These are phyloP conservation scores for Sorghum bicolor DNA, from an alignment of 176 grass and related monocot genomes.

Conservation along the genomic window DNA sequence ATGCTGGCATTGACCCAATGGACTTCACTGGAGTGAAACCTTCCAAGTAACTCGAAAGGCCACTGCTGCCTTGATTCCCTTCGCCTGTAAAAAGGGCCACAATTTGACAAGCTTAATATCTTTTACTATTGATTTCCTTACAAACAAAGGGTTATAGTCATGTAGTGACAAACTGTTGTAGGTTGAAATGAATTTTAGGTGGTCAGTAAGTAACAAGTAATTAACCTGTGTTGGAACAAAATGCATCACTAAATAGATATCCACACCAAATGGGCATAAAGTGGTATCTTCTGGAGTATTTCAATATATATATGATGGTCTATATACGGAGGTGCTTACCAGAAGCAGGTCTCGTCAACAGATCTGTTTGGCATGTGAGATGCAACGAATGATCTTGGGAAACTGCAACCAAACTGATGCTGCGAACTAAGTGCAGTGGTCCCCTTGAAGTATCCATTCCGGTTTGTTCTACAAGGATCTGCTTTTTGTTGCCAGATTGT, in stretches of 20 bases:
- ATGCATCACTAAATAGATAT: background rate
- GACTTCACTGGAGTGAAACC: conserved; percentile 85
- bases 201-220: background rate
- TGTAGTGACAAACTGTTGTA: background rate
- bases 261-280: conserved; percentile 12
- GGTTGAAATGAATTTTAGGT: background rate
- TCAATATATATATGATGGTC: background rate
- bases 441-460: conserved; percentile 66
- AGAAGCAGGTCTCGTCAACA: conserved; percentile 44
- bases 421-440: conserved; percentile 76
- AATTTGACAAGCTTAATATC: background rate
- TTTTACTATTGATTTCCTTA: conserved; percentile 11
- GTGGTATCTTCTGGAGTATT: background rate
- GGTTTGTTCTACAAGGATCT: conserved; percentile 64
- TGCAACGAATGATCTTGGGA: conserved; percentile 77
- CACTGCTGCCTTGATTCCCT: conserved; percentile 52
- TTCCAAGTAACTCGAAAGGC: conserved; percentile 66
- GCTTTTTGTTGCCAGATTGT: conserved; percentile 75
- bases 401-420: conserved; percentile 89
- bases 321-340: conserved; percentile 39
- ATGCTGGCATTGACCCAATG: conserved; percentile 58
- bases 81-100: conserved; percentile 42
- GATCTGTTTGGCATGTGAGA: conserved; percentile 73
- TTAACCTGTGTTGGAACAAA: background rate
- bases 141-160: background rate